These are phyloP conservation scores for Gamsiella multidivaricata DNA, from an alignment of 192 early-diverging fungal species.

Conservation along the genomic window DNA sequence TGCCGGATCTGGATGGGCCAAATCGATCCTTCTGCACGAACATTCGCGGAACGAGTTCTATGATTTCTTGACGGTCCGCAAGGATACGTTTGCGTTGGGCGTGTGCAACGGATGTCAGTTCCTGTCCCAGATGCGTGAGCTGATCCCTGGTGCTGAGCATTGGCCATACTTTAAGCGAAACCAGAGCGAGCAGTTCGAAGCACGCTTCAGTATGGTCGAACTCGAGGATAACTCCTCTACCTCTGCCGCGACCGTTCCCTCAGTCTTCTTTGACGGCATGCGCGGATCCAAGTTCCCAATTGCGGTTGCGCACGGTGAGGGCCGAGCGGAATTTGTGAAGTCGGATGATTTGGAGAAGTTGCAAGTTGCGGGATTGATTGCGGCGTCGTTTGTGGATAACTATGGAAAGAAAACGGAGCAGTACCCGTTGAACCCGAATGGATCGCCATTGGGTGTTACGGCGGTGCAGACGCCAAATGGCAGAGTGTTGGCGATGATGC, in stretches of 20 bases:
- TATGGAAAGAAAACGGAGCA: constrained; percentile 76
- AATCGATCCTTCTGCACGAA: constrained; percentile 83
- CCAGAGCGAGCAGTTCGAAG: constrained; percentile 96
- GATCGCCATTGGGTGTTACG: constrained; percentile 87
- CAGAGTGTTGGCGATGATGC: constrained; percentile 95
- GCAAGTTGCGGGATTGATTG: constrained; percentile 64
- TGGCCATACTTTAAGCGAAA: constrained; percentile 97
- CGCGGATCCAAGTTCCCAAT: constrained; percentile 89
- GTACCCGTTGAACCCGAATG: constrained; percentile 99
- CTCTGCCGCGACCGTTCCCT: constrained; percentile 23
- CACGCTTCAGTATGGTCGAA: constrained; percentile 83
- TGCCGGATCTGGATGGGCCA: constrained; percentile 99
- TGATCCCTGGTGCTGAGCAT: constrained; percentile 86
- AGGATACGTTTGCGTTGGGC: constrained; percentile 94
- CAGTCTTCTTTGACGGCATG: constrained; percentile 94
- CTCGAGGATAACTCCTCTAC: constrained; percentile 56
- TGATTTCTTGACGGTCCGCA: constrained; percentile 81
- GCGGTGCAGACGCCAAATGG: constrained; percentile 88
- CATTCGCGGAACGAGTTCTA: constrained; percentile 77
- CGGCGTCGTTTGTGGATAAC: constrained; percentile 88
- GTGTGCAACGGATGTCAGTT: constrained; percentile 99
- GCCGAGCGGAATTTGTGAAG: constrained; percentile 81
- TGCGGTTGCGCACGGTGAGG: constrained; percentile 98
- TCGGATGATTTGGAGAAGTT: constrained; percentile 58
- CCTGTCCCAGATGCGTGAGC: constrained; percentile 83